These are phyloP conservation scores for Colletotrichum sp. DNA, from an alignment of 2,329 filamentous ascomycete genomes.

Conservation along the genomic window DNA sequence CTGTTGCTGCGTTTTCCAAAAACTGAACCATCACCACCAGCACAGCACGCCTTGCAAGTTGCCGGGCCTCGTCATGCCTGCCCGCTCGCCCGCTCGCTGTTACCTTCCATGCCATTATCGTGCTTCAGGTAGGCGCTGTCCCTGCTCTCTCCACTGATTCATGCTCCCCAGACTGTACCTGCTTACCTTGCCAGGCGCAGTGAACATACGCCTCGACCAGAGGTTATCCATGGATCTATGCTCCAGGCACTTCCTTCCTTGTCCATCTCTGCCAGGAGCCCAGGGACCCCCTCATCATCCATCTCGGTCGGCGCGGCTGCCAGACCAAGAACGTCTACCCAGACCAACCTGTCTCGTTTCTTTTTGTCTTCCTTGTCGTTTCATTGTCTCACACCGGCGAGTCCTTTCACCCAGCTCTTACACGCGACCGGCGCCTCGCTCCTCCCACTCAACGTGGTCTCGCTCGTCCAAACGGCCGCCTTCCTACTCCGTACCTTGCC, in stretches of 20 bases:
- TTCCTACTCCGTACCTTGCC: not conserved
- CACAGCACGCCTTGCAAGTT: not conserved
- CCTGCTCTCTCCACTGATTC: not conserved
- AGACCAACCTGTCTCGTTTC: not conserved
- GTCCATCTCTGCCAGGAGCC: not conserved
- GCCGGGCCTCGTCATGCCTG: not conserved
- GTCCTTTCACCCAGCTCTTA: not conserved
- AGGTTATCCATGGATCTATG: not conserved
- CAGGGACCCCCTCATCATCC: not conserved
- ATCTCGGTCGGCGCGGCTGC: not conserved
- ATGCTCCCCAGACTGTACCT: not conserved
- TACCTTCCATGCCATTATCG: not conserved
- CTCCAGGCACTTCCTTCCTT: not conserved
- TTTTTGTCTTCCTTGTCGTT: slow-evolving; percentile 23
- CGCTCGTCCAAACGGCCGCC: not conserved
- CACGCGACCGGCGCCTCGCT: not conserved
- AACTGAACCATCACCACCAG: not conserved
- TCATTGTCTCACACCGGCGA: not conserved
- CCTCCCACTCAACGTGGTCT: not conserved
- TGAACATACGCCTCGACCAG: not conserved
- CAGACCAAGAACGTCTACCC: not conserved
- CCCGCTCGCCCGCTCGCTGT: not conserved
- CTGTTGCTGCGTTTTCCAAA: not conserved
- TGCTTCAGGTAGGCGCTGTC: not conserved
- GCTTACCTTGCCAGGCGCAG: not conserved